Percentiles rank a stretch among this genome's conserved stretches.
Evolutionary conservation across 208 protist species (phyloP).

Genomic region (Wallacemonas collosoma): DNA sequence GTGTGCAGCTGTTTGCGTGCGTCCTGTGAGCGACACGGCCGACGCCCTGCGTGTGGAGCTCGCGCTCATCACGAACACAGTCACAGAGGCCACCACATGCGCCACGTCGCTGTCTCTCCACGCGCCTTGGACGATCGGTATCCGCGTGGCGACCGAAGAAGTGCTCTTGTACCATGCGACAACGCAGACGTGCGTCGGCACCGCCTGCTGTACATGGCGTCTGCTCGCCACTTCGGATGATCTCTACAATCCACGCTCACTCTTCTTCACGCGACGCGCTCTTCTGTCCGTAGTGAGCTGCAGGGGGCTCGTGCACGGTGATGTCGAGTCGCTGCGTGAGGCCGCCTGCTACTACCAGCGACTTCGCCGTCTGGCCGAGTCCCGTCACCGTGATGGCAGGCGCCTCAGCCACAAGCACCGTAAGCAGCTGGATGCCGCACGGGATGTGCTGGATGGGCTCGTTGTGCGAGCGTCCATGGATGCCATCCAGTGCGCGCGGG

Average conservation of each 20-base stretch:
- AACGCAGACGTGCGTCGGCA: not conserved
- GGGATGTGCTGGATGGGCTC: not conserved
- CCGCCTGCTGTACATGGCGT: not conserved
- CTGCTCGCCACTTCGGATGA: conserved; percentile 16
- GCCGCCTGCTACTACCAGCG: conserved; percentile 3
- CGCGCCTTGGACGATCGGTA: not conserved
- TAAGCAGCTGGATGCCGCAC: not conserved
- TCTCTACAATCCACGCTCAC: conserved; percentile 1
- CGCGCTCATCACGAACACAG: too few relatives aligned
- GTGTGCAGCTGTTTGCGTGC: not conserved
- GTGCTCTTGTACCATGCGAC: not conserved
- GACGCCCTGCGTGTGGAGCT: not conserved
- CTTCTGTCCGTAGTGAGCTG: not conserved
- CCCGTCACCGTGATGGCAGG: conserved; percentile 1
- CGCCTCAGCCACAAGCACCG: conserved; percentile 5
- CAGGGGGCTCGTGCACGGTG: conserved; percentile 15
- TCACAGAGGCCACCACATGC: too few relatives aligned
- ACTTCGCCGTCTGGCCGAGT: conserved; percentile 1
- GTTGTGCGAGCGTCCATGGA: conserved; percentile 15
- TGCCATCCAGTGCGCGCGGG: conserved; percentile 4
- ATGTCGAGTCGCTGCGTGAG: conserved; percentile 8
- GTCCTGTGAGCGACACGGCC: not conserved
- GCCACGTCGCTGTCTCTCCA: not conserved
- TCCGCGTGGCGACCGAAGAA: not conserved
- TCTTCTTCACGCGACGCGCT: conserved; percentile 16